Evolutionary conservation across 352 stramenopile genomes (phyloP), one percentile per base, ranked within the genome.

Genomic region (Thraustochytrium sp.): DNA sequence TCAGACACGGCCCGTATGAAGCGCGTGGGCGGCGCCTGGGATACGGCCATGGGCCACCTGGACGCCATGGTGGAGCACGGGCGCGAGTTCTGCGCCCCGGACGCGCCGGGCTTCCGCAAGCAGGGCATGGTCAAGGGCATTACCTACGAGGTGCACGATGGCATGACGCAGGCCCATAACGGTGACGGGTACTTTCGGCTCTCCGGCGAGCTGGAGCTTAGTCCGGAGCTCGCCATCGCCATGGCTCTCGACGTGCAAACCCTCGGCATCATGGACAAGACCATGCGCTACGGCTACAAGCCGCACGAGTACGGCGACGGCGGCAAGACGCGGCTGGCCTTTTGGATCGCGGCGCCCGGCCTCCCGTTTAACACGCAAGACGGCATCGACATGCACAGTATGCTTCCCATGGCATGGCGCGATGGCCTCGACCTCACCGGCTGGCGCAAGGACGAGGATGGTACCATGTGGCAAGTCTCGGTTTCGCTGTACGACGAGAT

Each of bases 151-250:
- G 76, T 63, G 18, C 68, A 80, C 42, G 23, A 63, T 8, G 68
- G 42, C 13, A 48, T 80, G 46, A 80, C 68, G 29, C 3, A 23
- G 26, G 2, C 31, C 16, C 44, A 44, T 5, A 26, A 51, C 38
- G 68, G 68, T 18, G 53, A 80, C 49, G 68, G 68, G 5, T 80
- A 80, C 53, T 80, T 80, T 80, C 68, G 68, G 0, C 23, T 80
- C 1, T 40, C 21, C 21, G 68, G 68, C 37, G 46, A 61, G 37
- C 44, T 80, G 18, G 53, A 72, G 18, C 76, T 80, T 3, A 61
- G 44, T 2, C 16, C 68, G 0, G 68, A 80, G 16, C 53, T 64
- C 2, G 11, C 63, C 44, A 26, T 64, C 21, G 68, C 68, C 0
- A 23, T 80, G 5, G 68, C 40, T 13, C 23, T 65, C 5, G 68